Percentiles rank a stretch among this genome's conserved stretches.
Conservation (phyloP, 352 stramenopile genomes). For the Phytophthora citricola region DNA sequence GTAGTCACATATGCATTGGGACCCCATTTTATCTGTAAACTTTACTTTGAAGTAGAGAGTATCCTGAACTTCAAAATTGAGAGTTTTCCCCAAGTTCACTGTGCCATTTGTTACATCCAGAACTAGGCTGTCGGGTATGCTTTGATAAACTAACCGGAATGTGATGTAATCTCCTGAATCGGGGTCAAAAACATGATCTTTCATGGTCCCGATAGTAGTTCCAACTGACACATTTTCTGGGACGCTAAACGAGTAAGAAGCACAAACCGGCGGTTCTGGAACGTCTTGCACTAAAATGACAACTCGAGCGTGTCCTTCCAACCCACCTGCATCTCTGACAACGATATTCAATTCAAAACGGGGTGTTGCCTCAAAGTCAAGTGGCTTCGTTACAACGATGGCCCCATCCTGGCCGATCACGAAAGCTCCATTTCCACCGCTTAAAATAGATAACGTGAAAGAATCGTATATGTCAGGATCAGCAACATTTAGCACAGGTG, state of each 20-base stretch:
- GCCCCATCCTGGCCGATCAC: slow-evolving; percentile 49
- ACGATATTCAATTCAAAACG: slow-evolving; percentile 52
- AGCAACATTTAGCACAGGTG: slow-evolving; percentile 28
- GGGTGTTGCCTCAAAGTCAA: slow-evolving; percentile 51
- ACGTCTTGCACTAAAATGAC: slow-evolving; percentile 45
- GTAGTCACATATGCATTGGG: slow-evolving; percentile 51
- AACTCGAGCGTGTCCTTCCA: slow-evolving; percentile 35
- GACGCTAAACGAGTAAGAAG: slow-evolving; percentile 26
- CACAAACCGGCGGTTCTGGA: slow-evolving; percentile 51
- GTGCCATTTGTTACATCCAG: slow-evolving; percentile 23
- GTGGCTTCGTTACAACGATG: slow-evolving; percentile 38
- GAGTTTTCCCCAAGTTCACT: slow-evolving; percentile 25
- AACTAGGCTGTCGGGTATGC: slow-evolving; percentile 3
- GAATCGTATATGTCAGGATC: slow-evolving; percentile 62
- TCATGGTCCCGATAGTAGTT: slow-evolving; percentile 17
- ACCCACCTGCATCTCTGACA: slow-evolving; percentile 45
- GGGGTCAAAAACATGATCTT: slow-evolving; percentile 11
- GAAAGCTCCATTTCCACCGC: slow-evolving; percentile 44
- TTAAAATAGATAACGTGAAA: slow-evolving; percentile 46
- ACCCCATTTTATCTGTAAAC: slow-evolving; percentile 52
- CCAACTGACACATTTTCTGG: slow-evolving; percentile 31
- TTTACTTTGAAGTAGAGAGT: slow-evolving; percentile 42
- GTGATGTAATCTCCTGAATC: slow-evolving; percentile 20
- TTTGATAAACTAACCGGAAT: slow-evolving; percentile 22
- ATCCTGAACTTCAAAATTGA: slow-evolving; percentile 57